Evolutionary conservation across 2,329 filamentous ascomycete genomes (phyloP), one percentile per base, ranked within the genome.

Genomic region (Zasmidium citrigriseum): DNA sequence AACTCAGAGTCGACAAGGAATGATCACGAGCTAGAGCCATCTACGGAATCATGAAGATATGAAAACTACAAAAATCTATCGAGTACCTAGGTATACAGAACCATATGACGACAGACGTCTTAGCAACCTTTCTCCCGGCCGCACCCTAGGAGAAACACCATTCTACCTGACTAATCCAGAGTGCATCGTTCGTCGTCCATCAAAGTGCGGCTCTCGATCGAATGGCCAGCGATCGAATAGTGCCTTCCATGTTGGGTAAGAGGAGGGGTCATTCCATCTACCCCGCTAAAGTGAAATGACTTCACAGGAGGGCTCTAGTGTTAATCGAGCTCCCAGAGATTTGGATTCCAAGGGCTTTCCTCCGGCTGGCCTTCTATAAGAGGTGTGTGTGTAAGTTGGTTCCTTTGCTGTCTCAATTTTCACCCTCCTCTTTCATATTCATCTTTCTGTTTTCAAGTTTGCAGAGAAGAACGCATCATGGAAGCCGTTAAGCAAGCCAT

Each of bases 401-500:
- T n/a, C n/a, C n/a, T n/a, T n/a, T n/a, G n/a, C n/a, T n/a, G n/a
- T n/a, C n/a, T n/a, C n/a, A n/a, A n/a, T n/a, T n/a, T n/a, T n/a
- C n/a, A n/a, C n/a, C n/a, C n/a, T n/a, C n/a, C n/a, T n/a, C n/a
- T n/a, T n/a, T n/a, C n/a, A n/a, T n/a, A n/a, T n/a, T n/a, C n/a
- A n/a, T n/a, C n/a, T n/a, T n/a, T n/a, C n/a, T n/a, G n/a, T n/a
- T n/a, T n/a, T n/a, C n/a, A n/a, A n/a, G n/a, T n/a, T n/a, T n/a
- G n/a, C n/a, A n/a, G n/a, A n/a, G n/a, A n/a, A n/a, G n/a, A n/a
- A n/a, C n/a, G n/a, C 34, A 41, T 41, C 5, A 55, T 55, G 53
- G 53, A 48, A 3, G 12, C 46, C 12, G 22, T 55, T 25, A 55
- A 55, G 29, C 53, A 55, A 41, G 46, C 53, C 21, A 12, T 49